Evolutionary conservation across 495 filamentous ascomycete genomes (phyloP).

Genomic region (Emericellopsis terricola): DNA sequence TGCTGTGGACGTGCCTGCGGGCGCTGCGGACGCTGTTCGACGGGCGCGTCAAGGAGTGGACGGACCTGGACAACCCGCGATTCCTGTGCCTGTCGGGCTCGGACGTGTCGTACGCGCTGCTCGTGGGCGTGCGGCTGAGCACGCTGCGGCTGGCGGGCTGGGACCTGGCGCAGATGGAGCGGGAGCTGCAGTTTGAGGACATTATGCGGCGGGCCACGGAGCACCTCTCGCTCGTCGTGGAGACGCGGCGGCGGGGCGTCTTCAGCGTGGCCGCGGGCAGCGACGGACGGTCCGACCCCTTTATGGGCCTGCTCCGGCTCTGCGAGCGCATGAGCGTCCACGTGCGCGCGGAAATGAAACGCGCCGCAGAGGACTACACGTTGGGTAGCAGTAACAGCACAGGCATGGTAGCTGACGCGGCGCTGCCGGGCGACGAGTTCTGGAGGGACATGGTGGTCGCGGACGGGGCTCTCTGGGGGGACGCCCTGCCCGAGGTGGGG

Average conservation of each 20-base stretch:
- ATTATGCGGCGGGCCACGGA: not conserved
- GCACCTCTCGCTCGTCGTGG: not conserved
- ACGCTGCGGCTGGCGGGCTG: conserved; percentile 1
- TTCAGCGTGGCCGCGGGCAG: not conserved
- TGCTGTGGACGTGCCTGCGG: conserved; percentile 8
- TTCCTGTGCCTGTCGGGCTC: conserved; percentile 1
- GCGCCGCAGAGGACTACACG: too few relatives aligned
- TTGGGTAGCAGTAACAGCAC: too few relatives aligned
- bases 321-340: too few relatives aligned
- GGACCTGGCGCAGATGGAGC: not conserved
- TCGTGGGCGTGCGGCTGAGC: conserved; percentile 2
- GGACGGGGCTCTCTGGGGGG: too few relatives aligned
- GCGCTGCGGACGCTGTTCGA: conserved; percentile 7
- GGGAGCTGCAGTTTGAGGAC: conserved; percentile 1
- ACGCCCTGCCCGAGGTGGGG: too few relatives aligned
- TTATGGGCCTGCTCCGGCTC: too few relatives aligned
- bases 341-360: too few relatives aligned
- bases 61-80: not conserved
- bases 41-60: conserved; percentile 4
- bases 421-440: too few relatives aligned
- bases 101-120: conserved; percentile 1
- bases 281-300: too few relatives aligned
- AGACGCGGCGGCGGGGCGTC: not conserved
- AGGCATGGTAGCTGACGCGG: too few relatives aligned
- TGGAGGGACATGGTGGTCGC: too few relatives aligned